These are phyloP conservation scores for Alternaria brassicicola DNA, from an alignment of 2,329 filamentous ascomycete genomes.

Conservation along the genomic window DNA sequence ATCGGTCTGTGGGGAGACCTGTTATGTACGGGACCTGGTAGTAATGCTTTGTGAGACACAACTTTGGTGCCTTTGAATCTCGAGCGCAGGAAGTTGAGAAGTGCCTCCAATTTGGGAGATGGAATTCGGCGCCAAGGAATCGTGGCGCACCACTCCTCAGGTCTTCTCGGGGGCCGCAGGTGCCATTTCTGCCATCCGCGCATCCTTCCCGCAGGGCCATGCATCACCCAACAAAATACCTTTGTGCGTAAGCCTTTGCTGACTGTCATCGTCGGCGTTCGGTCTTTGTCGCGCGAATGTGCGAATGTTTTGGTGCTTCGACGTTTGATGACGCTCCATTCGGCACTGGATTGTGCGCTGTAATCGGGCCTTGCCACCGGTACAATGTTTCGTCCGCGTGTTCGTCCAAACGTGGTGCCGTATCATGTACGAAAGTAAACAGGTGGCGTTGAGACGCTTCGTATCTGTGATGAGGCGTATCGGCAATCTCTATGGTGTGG, in stretches of 20 bases:
- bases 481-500: background rate
- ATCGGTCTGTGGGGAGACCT: background rate
- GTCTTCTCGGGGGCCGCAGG: background rate
- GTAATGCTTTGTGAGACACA: background rate
- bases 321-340: background rate
- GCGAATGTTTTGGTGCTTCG: background rate
- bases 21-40: background rate
- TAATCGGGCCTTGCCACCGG: background rate
- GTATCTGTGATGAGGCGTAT: background rate
- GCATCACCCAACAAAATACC: background rate
- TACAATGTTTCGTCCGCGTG: background rate
- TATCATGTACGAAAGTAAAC: background rate
- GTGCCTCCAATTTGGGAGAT: background rate
- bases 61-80: background rate
- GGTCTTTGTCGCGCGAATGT: background rate
- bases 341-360: background rate
- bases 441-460: background rate
- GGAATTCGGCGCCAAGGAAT: background rate
- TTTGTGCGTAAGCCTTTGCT: background rate
- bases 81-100: background rate
- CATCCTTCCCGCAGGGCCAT: background rate
- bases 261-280: background rate
- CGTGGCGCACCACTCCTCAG: background rate
- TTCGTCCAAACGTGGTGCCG: background rate
- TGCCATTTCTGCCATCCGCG: background rate